These are phyloP conservation scores for Stenogyne calaminthoides DNA, from an alignment of 305 asterid genomes.

Conservation along the genomic window DNA sequence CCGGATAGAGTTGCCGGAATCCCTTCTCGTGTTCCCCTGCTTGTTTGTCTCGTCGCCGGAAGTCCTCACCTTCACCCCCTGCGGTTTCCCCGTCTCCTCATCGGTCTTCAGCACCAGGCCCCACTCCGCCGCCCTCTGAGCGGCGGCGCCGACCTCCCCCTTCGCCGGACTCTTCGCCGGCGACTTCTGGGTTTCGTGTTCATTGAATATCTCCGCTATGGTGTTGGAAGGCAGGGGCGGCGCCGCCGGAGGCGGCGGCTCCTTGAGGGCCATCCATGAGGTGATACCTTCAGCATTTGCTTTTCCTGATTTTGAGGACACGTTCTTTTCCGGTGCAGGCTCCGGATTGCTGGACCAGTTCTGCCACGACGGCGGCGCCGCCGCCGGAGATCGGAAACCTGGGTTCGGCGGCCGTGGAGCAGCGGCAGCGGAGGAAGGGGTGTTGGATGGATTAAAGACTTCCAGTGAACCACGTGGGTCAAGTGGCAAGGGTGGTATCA, in stretches of 20 bases:
- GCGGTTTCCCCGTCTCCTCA: slow-evolving; percentile 74
- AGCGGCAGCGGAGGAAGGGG: slow-evolving; percentile 31
- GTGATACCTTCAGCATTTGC: slow-evolving; percentile 46
- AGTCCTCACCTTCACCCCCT: slow-evolving; percentile 86
- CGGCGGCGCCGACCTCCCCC: slow-evolving; percentile 64
- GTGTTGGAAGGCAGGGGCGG: slow-evolving; percentile 21
- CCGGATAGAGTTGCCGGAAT: slow-evolving; percentile 71
- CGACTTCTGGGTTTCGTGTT: slow-evolving; percentile 13
- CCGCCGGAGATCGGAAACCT: slow-evolving; percentile 47
- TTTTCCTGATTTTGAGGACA: slow-evolving; percentile 31
- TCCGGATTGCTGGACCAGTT: slow-evolving; percentile 42
- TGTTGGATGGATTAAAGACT: slow-evolving; percentile 73
- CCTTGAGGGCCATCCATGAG: slow-evolving; percentile 95
- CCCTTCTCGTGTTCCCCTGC: slow-evolving; percentile 52
- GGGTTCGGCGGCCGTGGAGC: slow-evolving; percentile 43
- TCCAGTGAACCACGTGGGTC: slow-evolving; percentile 87
- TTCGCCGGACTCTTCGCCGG: slow-evolving; percentile 27
- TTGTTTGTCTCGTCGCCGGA: slow-evolving; percentile 67
- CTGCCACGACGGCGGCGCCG: slow-evolving; percentile 56
- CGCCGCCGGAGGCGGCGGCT: slow-evolving; percentile 21
- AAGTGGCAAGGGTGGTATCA: slow-evolving; percentile 62
- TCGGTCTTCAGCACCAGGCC: slow-evolving; percentile 82
- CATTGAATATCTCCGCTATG: slow-evolving; percentile 34
- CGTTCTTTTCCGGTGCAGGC: slow-evolving; percentile 33
- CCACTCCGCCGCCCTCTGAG: slow-evolving; percentile 97